phyloP scores from a whole-genome alignment of 2,329 filamentous ascomycete genomes.

The Fusarium pseudoanthophilum region DNA sequence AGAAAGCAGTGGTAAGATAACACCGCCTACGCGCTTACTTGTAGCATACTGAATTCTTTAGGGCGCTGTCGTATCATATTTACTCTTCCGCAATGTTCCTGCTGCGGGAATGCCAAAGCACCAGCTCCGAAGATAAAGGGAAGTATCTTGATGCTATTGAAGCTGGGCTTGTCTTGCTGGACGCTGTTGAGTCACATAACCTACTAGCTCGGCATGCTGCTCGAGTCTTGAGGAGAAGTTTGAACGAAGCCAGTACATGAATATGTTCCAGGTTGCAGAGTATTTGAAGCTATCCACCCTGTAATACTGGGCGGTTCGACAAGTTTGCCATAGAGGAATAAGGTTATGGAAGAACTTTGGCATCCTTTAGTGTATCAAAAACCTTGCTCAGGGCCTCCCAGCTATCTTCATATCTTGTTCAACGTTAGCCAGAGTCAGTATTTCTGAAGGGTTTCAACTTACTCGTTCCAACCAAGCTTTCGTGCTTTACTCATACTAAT shows the following conservation, averaged over 20 bases:
- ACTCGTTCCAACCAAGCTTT: not conserved
- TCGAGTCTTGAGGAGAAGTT: not conserved
- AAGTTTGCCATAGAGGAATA: not conserved
- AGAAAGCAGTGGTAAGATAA: not conserved
- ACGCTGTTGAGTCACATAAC: not conserved
- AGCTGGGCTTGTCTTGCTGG: not conserved
- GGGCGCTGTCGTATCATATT: not conserved
- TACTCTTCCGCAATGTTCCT: not conserved
- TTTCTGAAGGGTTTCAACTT: not conserved
- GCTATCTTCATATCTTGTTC: not conserved
- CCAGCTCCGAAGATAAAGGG: fast-evolving
- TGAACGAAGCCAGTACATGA: not conserved
- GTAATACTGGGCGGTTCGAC: fast-evolving
- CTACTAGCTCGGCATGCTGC: not conserved
- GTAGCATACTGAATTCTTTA: not conserved
- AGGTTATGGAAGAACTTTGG: not conserved
- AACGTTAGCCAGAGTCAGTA: fast-evolving
- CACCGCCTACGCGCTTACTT: fast-evolving
- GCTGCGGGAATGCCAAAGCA: not conserved
- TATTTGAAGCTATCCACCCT: not conserved
- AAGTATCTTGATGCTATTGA: not conserved
- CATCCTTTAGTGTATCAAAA: not conserved
- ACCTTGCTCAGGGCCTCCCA: not conserved
- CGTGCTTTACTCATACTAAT: conserved; percentile 9
- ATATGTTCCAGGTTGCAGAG: fast-evolving